Base-by-base conservation (phyloP, 73 alveolate species). In the Tetrahymena thermophila region DNA sequence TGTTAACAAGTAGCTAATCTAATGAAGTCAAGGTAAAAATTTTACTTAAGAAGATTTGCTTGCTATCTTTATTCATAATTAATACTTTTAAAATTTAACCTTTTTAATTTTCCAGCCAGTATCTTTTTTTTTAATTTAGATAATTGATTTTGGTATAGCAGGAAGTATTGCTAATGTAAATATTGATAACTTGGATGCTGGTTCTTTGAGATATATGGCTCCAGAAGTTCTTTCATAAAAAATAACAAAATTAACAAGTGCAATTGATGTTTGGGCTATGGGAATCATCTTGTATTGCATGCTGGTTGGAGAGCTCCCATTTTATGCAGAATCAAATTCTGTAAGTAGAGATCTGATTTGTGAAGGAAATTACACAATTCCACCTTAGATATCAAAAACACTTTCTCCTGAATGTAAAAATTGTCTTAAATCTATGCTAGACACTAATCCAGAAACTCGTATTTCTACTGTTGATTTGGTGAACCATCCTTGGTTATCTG, bases 131-230 rank as follows among this genome's bases (percentile, higher is more conserved):
- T 71, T 71, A 71, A 11, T 23, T 3, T 71, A 71, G 94, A 93
- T 96, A 5, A 97, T 97, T 17, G 98, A 97, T 94, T 97, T 97
- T 93, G 98, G 98, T 6, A 95, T 97, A 9, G 96, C 96, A 57
- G 98, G 98, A 56, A 89, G 94, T 93, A 96, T 94, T 34, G 84
- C 94, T 34, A 96, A 95, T 34, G 85, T 93, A 42, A 96, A 96
- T 85, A 71, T 94, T 5, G 98, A 97, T 23, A 96, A 97, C 58
- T 42, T 96, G 14, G 94, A 97, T 56, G 95, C 96, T 34, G 98
- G 98, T 10, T 94, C 97, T 71, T 94, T 97, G n/a, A 95, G 85
- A 43, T 97, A 97, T 55, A 97, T 97, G 98, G 97, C 98, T 13
- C 98, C 98, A 0, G 98, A 97, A 94, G 96, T 97, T 21, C 96